Conservation (phyloP, 2,329 filamentous ascomycete genomes). For the Fusarium nodosum region DNA sequence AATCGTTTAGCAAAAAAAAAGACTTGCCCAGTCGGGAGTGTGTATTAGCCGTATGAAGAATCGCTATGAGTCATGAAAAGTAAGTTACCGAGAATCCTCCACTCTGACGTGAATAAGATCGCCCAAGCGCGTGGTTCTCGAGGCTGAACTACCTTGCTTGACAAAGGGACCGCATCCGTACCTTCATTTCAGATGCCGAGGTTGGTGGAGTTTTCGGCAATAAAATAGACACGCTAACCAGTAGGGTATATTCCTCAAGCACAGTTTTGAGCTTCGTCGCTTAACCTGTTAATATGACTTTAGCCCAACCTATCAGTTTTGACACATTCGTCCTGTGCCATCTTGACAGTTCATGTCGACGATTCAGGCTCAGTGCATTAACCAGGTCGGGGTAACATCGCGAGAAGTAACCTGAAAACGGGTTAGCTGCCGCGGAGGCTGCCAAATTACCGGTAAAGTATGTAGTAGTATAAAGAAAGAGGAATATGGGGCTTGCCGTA, state of each 20-base stretch:
- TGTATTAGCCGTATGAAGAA: neutral
- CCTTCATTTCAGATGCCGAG: slow-evolving; percentile 36
- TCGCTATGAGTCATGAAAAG: neutral
- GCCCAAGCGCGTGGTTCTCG: slow-evolving; percentile 6
- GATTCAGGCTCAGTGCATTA: slow-evolving; percentile 16
- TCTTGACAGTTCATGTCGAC: slow-evolving; percentile 5
- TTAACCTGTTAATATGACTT: slow-evolving; percentile 1
- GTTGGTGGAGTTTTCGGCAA: slow-evolving; percentile 33
- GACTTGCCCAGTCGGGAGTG: slow-evolving; percentile 3
- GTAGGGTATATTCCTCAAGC: slow-evolving; percentile 12
- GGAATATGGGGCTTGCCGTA: slow-evolving; percentile 18
- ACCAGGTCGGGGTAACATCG: slow-evolving; percentile 4
- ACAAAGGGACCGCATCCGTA: slow-evolving; percentile 16
- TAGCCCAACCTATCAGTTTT: slow-evolving; percentile 12
- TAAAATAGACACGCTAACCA: slow-evolving; percentile 9
- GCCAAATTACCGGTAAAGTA: slow-evolving; percentile 13
- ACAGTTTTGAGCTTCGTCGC: slow-evolving; percentile 19
- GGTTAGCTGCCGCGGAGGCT: slow-evolving; percentile 24
- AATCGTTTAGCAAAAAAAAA: slow-evolving; percentile 4
- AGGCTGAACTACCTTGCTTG: slow-evolving; percentile 27
- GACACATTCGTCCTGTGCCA: slow-evolving; percentile 13
- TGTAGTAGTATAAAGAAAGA: neutral
- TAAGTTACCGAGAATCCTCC: slow-evolving; percentile 5
- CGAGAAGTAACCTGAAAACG: slow-evolving; percentile 17
- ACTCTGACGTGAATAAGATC: slow-evolving; percentile 17